Conservation (phyloP, 2,329 filamentous ascomycete genomes). For the Colletotrichum caudatum region DNA sequence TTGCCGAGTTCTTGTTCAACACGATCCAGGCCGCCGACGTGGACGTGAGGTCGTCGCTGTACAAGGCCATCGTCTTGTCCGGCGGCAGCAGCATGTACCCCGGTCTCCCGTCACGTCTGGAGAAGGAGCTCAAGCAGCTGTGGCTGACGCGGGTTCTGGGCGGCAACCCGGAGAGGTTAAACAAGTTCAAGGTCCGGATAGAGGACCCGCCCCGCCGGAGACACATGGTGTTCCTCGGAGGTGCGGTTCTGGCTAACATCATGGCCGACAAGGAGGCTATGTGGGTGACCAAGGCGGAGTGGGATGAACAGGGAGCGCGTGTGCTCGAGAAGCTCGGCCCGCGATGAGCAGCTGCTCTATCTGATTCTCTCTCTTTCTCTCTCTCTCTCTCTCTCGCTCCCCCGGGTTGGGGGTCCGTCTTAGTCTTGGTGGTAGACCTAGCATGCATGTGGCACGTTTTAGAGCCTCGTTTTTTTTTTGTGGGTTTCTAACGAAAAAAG, state of each 20-base stretch:
- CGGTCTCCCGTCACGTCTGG: constrained; percentile 89
- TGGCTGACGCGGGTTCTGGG: constrained; percentile 94
- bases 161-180: constrained; percentile 91
- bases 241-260: constrained; percentile 96
- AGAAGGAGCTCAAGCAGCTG: constrained; percentile 98
- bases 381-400: not conserved
- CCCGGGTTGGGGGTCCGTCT: constrained; percentile 10
- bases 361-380: not conserved
- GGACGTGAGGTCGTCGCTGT: constrained; percentile 91
- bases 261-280: constrained; percentile 99
- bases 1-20: constrained; percentile 98
- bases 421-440: constrained; percentile 39
- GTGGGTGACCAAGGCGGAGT: constrained; percentile 98
- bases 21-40: constrained; percentile 97
- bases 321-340: constrained; percentile 93
- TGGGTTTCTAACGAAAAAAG: constrained; percentile 37
- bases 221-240: constrained; percentile 99
- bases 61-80: constrained; percentile 96
- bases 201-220: constrained; percentile 95
- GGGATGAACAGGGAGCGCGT: constrained; percentile 90
- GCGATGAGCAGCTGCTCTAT: constrained; percentile 64
- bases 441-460: constrained; percentile 41
- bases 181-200: constrained; percentile 99
- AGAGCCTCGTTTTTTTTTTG: constrained; percentile 34
- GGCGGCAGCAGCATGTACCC: constrained; percentile 99